Base-by-base conservation (phyloP, 164 flowering plant species). In the Berberis vulgaris region DNA sequence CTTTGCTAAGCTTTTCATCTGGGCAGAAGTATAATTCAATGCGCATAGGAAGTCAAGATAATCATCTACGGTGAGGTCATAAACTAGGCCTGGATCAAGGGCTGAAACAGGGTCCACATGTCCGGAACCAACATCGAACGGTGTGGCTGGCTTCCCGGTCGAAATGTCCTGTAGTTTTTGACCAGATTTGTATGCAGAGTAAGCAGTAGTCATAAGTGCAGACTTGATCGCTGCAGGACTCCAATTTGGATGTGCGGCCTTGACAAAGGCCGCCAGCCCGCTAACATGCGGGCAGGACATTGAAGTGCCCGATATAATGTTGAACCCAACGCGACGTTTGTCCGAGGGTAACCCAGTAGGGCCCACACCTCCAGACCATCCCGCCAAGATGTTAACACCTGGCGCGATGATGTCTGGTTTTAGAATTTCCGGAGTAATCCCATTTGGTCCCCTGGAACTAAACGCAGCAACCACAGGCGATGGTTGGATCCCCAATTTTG, bases 401-500 rank as follows among this genome's bases (percentile, higher is more conserved):
- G 97, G 97, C 12, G 94, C 96, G 43, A 86, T 80, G 8, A 91
- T n/a, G 71, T 91, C 97, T 1, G 97, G 96, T 72, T 91, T 91
- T 46, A 91, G 90, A 55, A 91, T 76, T 41, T 78, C 80, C 1
- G 83, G 83, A 2, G 87, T 80, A 68, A 87, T 59, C 1, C 71
- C 49, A 62, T 86, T 89, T 1, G 97, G 96, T 0, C 97, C 97
- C 68, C 97, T 73, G 2, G 95, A 87, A 46, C 88, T 84, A 72
- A 90, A 90, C 7, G 87, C 76, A 53, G 95, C 91, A 4, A 90
- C 81, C 5, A 87, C 81, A 6, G 97, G 97, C 0, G 97, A 86
- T 49, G 92, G 94, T 65, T 79, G 69, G 62, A 90, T 73, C 0
- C 83, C 90, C 7, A 88, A 43, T 52, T 78, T 67, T 13, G 97